These are phyloP conservation scores for Amanita rimosa DNA, from an alignment of 768 basidiomycete species.

Conservation along the genomic window DNA sequence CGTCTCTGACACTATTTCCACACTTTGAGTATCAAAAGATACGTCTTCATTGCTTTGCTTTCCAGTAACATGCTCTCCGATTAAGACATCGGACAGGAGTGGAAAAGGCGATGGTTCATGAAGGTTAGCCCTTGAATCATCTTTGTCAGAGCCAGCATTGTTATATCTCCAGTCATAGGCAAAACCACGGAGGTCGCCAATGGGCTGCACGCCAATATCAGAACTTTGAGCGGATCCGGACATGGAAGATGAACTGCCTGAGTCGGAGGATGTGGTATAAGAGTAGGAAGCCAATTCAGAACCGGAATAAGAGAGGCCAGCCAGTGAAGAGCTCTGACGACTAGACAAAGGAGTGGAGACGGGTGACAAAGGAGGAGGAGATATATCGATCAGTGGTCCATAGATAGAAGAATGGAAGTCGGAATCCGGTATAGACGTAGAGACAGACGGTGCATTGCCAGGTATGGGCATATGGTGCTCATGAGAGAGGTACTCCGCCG, in stretches of 20 bases:
- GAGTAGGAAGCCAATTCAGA: background rate
- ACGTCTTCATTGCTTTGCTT: background rate
- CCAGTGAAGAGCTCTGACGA: background rate
- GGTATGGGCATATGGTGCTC: background rate
- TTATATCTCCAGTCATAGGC: conserved; percentile 6
- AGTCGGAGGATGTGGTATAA: background rate
- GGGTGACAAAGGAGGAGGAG: background rate
- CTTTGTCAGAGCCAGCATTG: background rate
- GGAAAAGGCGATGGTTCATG: background rate
- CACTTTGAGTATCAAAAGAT: background rate
- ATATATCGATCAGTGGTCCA: conserved; percentile 5
- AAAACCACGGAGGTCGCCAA: conserved; percentile 1
- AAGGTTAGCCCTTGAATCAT: background rate
- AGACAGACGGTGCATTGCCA: background rate
- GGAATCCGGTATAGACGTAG: background rate
- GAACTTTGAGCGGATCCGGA: background rate
- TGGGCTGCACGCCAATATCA: background rate
- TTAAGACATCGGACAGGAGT: background rate
- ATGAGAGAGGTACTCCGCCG: background rate
- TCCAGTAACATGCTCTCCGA: background rate
- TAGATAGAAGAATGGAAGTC: background rate
- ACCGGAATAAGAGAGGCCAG: background rate
- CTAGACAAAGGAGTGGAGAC: background rate
- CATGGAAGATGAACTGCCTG: background rate
- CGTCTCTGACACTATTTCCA: background rate